Evolutionary conservation across 192 early-diverging fungal species (phyloP), one percentile per base, ranked within the genome.

Genomic region (Coemansia sp.): DNA sequence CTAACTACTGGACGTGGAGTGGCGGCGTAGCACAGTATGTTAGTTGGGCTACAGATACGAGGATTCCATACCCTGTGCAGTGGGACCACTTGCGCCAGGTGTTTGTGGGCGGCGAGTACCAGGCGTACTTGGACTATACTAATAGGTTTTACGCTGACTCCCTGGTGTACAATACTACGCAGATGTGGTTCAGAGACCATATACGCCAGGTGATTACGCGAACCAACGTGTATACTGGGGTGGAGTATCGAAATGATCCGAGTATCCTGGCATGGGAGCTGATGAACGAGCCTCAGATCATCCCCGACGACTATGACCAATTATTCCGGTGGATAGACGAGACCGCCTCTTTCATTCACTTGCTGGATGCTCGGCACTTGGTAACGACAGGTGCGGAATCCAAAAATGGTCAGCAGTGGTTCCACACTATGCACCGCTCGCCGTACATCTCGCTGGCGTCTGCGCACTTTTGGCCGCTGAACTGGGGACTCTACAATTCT

Each of bases 1-100:
- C 66, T 36, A 90, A 90, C 67, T 91, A 84, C 74, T 91, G 90
- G 90, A 88, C 90, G 12, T 91, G 90, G 90, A 87, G 86, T 71
- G 90, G 90, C 37, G 88, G 88, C 10, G 80, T 79, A 29, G 69
- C 86, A 0, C 90, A 91, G 73, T 86, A 88, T 62, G 86, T 90
- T 15, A 72, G 75, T 70, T 91, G 90, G 89, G 78, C 80, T 2
- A 84, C 84, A 3, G 61, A 76, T 19, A 72, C 76, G 0, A 50
- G 60, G 12, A 88, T 90, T 45, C 90, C 90, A 31, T 90, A 89
- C 59, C 89, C 87, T 15, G 58, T 51, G 27, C 78, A 84, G 25
- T 85, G 80, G 83, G 66, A 76, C 23, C 79, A 62, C 19, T 55
- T 73, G 25, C 14, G 14, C 7, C 70, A 76, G 69, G 23, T 64